These are phyloP conservation scores for Lecanicillium sp. DNA, from an alignment of 2,329 filamentous ascomycete species.

Conservation along the genomic window DNA sequence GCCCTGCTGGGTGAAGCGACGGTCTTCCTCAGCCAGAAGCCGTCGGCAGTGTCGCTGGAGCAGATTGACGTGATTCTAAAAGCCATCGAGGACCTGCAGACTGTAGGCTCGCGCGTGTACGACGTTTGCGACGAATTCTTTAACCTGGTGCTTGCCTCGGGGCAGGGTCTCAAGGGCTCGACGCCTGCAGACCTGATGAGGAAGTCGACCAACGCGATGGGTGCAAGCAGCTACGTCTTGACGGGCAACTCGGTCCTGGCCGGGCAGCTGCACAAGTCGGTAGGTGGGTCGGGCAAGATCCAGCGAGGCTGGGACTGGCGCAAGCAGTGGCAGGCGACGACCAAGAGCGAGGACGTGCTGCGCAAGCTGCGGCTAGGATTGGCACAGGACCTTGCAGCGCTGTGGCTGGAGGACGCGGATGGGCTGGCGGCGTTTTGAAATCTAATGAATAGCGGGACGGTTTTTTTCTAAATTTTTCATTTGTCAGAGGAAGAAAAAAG, in stretches of 20 bases:
- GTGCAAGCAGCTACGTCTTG: constrained; percentile 60
- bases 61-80: constrained; percentile 73
- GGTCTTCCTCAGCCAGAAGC: constrained; percentile 60
- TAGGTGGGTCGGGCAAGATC: constrained; percentile 46
- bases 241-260: constrained; percentile 68
- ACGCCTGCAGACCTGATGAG: constrained; percentile 59
- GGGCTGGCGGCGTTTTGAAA: constrained; percentile 39
- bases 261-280: constrained; percentile 55
- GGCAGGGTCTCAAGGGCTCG: constrained; percentile 55
- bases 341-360: constrained; percentile 64
- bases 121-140: constrained; percentile 73
- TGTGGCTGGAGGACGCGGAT: constrained; percentile 64
- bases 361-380: constrained; percentile 65
- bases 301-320: constrained; percentile 74
- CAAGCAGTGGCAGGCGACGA: constrained; percentile 62
- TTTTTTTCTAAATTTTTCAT: background rate
- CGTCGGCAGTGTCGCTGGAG: constrained; percentile 54
- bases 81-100: constrained; percentile 73
- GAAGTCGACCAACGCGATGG: constrained; percentile 51
- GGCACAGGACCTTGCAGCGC: constrained; percentile 64
- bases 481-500: constrained; percentile 6
- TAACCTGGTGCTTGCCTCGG: constrained; percentile 65
- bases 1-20: constrained; percentile 78
- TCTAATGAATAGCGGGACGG: constrained; percentile 5
- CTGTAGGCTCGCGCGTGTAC: constrained; percentile 66